These are phyloP conservation scores for Penicillium waksmanii DNA, from an alignment of 495 filamentous ascomycete genomes.

Conservation along the genomic window DNA sequence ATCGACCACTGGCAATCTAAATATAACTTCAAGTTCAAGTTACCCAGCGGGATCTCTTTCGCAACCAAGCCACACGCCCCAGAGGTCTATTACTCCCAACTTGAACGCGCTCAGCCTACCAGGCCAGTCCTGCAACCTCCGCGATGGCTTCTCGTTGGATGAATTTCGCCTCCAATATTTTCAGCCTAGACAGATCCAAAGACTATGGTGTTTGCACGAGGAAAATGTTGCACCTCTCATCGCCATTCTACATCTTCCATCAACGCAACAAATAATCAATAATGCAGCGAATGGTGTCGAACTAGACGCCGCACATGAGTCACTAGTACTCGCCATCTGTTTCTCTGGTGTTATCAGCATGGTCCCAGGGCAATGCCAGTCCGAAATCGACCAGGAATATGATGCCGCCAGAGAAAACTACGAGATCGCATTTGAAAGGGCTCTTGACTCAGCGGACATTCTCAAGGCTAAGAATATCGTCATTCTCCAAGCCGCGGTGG, in stretches of 20 bases:
- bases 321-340: slow-evolving; percentile 71
- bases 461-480: slow-evolving; percentile 65
- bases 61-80: not conserved
- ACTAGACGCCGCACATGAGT: slow-evolving; percentile 54
- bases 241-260: slow-evolving; percentile 62
- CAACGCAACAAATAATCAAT: slow-evolving; percentile 43
- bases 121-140: not conserved
- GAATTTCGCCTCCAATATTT: not conserved
- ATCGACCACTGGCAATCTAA: not conserved
- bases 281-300: slow-evolving; percentile 41
- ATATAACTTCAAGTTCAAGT: too few relatives aligned
- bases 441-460: slow-evolving; percentile 67
- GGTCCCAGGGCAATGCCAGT: slow-evolving; percentile 33
- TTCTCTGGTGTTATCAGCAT: slow-evolving; percentile 71
- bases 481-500: slow-evolving; percentile 69
- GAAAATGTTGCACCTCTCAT: slow-evolving; percentile 67
- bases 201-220: slow-evolving; percentile 64
- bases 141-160: not conserved
- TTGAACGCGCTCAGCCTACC: slow-evolving; percentile 1
- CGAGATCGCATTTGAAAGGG: slow-evolving; percentile 68
- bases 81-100: not conserved
- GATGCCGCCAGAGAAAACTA: slow-evolving; percentile 56
- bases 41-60: not conserved
- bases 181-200: slow-evolving; percentile 47
- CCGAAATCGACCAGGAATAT: slow-evolving; percentile 11